Percentiles rank a stretch among this genome's conserved stretches.
Evolutionary conservation across 352 stramenopile genomes (phyloP).

Genomic region (Plasmopara viticola): DNA sequence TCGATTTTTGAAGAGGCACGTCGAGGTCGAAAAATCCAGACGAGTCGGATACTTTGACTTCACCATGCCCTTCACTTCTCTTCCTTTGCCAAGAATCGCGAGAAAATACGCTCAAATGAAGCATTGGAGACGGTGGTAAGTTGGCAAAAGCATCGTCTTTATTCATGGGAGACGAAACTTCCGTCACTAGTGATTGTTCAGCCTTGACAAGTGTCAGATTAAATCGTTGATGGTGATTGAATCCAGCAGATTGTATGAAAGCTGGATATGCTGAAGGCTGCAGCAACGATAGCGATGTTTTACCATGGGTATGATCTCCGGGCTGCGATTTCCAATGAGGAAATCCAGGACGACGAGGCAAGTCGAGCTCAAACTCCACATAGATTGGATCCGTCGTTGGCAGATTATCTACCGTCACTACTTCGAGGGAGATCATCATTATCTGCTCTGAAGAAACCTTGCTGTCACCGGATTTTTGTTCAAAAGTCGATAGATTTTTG

Average conservation of each 20-base stretch:
- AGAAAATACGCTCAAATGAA: slow-evolving; percentile 38
- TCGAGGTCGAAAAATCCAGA: slow-evolving; percentile 31
- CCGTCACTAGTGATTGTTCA: slow-evolving; percentile 7
- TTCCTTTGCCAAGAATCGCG: slow-evolving; percentile 43
- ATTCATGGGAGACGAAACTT: no score
- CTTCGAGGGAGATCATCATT: slow-evolving; percentile 23
- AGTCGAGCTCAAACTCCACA: slow-evolving; percentile 25
- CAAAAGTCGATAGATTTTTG: slow-evolving; percentile 2
- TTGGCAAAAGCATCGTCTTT: neutral
- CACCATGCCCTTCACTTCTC: slow-evolving; percentile 26
- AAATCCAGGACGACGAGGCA: slow-evolving; percentile 5
- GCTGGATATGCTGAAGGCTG: slow-evolving; percentile 9
- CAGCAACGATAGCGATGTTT: slow-evolving; percentile 18
- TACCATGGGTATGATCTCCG: slow-evolving; percentile 8
- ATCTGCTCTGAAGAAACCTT: neutral
- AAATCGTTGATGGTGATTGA: slow-evolving; percentile 23
- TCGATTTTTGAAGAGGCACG: slow-evolving; percentile 30
- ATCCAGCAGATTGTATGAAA: slow-evolving; percentile 7
- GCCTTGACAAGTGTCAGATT: slow-evolving; percentile 13
- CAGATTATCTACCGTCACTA: slow-evolving; percentile 23
- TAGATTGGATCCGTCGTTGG: slow-evolving; percentile 19
- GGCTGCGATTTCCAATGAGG: slow-evolving; percentile 18
- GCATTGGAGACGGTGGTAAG: slow-evolving; percentile 7
- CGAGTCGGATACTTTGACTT: slow-evolving; percentile 25
- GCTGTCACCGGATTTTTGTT: neutral